A percentile compares a stretch with the other conserved stretches of the same genome.
These are phyloP conservation scores for Ceratocystis eucalypticola DNA, from an alignment of 2,329 filamentous ascomycete species.

Conservation along the genomic window DNA sequence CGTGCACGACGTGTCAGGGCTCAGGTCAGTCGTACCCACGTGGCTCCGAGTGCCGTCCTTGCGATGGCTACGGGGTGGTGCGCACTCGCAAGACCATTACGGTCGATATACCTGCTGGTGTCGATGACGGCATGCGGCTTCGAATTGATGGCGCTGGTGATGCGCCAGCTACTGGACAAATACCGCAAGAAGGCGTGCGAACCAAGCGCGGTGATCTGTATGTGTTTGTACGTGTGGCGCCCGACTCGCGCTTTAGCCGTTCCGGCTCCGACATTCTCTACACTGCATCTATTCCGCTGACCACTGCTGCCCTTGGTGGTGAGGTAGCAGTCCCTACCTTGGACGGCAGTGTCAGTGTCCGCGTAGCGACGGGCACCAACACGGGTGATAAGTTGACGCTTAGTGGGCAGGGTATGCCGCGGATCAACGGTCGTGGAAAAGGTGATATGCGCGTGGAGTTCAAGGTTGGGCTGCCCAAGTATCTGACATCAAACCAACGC, in stretches of 20 bases:
- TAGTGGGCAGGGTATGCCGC: slow-evolving; percentile 86
- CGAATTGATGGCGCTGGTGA: slow-evolving; percentile 78
- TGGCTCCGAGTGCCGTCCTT: slow-evolving; percentile 68
- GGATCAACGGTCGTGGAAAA: slow-evolving; percentile 52
- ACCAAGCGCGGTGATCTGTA: slow-evolving; percentile 78
- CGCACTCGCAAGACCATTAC: slow-evolving; percentile 71
- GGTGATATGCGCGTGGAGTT: slow-evolving; percentile 92
- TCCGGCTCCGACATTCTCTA: slow-evolving; percentile 83
- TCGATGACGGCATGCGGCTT: slow-evolving; percentile 92
- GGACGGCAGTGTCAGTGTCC: slow-evolving; percentile 79
- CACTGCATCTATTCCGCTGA: slow-evolving; percentile 80
- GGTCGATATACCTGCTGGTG: slow-evolving; percentile 85
- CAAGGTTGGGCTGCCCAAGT: slow-evolving; percentile 90
- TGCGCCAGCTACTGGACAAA: slow-evolving; percentile 61
- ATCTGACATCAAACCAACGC: slow-evolving; percentile 77
- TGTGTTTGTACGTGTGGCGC: slow-evolving; percentile 76
- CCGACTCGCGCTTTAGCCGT: slow-evolving; percentile 79
- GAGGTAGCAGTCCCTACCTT: slow-evolving; percentile 82
- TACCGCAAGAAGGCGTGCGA: slow-evolving; percentile 43
- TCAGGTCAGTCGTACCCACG: slow-evolving; percentile 62
- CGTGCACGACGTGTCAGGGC: slow-evolving; percentile 69
- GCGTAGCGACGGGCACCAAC: slow-evolving; percentile 78
- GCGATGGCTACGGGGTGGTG: slow-evolving; percentile 69
- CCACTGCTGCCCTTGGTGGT: slow-evolving; percentile 82
- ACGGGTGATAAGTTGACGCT: slow-evolving; percentile 88